These are phyloP conservation scores for Cercospora janseana DNA, from an alignment of 2,329 filamentous ascomycete genomes.

Conservation along the genomic window DNA sequence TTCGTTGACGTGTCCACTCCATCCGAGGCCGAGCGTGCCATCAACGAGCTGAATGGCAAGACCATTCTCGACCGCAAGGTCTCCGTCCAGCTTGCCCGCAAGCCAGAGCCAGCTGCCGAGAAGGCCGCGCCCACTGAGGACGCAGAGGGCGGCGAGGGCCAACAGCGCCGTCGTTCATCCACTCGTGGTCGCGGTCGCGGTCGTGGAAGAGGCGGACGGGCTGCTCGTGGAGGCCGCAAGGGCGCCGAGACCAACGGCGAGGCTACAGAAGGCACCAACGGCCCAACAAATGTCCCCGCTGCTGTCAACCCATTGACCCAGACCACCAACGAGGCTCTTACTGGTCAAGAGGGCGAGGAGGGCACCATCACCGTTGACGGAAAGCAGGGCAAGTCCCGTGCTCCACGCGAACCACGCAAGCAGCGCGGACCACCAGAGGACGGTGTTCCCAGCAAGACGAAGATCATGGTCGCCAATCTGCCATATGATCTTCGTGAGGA, in stretches of 20 bases:
- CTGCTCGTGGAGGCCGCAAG: constrained; percentile 62
- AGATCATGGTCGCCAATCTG: constrained; percentile 99
- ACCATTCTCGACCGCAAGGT: constrained; percentile 98
- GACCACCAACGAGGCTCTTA: constrained; percentile 55
- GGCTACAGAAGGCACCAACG: constrained; percentile 40
- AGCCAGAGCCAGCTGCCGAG: constrained; percentile 82
- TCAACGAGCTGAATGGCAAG: constrained; percentile 92
- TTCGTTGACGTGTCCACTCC: constrained; percentile 97
- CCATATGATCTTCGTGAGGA: constrained; percentile 98
- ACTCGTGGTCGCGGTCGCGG: constrained; percentile 58
- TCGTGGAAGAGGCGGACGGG: constrained; percentile 60
- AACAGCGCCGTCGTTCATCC: constrained; percentile 56
- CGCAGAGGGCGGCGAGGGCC: constrained; percentile 71
- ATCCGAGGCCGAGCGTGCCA: constrained; percentile 90
- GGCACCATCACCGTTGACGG: constrained; percentile 44
- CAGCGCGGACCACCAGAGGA: constrained; percentile 96
- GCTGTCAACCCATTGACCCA: constrained; percentile 52
- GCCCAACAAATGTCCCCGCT: constrained; percentile 52
- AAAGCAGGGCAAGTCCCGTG: constrained; percentile 48
- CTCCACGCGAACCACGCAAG: constrained; percentile 57
- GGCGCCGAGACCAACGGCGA: constrained; percentile 49
- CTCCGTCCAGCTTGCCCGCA: constrained; percentile 96
- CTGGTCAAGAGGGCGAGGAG: constrained; percentile 53
- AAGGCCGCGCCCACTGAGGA: constrained; percentile 73
- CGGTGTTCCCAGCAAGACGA: constrained; percentile 97